These are phyloP conservation scores for Aspergillus fijiensis DNA, from an alignment of 2,329 filamentous ascomycete genomes.

Conservation along the genomic window DNA sequence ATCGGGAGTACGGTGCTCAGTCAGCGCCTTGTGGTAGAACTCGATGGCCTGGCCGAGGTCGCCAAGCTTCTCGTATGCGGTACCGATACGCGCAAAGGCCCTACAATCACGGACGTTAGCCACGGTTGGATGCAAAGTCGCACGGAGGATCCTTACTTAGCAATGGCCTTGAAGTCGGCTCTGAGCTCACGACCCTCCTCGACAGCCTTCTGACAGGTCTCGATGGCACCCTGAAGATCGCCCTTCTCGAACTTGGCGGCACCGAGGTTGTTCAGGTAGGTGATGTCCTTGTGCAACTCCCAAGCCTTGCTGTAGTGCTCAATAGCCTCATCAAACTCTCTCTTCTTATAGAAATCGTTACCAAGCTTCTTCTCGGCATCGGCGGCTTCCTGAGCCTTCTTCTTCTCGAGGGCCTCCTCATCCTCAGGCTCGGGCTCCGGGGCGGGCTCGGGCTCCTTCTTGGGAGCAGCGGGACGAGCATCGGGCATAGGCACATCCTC, in stretches of 20 bases:
- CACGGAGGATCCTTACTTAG: slow-evolving; percentile 61
- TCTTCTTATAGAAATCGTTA: slow-evolving; percentile 97
- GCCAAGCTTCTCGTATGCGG: slow-evolving; percentile 87
- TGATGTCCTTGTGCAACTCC: slow-evolving; percentile 93
- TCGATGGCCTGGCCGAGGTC: slow-evolving; percentile 77
- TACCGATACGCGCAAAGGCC: slow-evolving; percentile 90
- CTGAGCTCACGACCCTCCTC: slow-evolving; percentile 85
- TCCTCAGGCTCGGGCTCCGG: slow-evolving; percentile 69
- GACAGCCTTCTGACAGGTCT: slow-evolving; percentile 81
- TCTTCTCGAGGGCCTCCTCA: slow-evolving; percentile 78
- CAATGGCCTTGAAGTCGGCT: slow-evolving; percentile 96
- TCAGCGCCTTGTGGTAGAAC: slow-evolving; percentile 90
- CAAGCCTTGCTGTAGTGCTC: slow-evolving; percentile 92
- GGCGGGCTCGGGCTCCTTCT: slow-evolving; percentile 61
- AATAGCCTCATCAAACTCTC: slow-evolving; percentile 92
- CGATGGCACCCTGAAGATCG: slow-evolving; percentile 83
- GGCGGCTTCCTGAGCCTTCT: slow-evolving; percentile 86
- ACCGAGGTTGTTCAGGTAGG: slow-evolving; percentile 93
- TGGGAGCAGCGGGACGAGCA: slow-evolving; percentile 51
- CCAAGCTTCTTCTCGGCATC: slow-evolving; percentile 94
- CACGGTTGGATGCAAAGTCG: not conserved
- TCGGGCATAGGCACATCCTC: slow-evolving; percentile 81
- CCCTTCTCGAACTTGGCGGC: slow-evolving; percentile 96
- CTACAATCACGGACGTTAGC: slow-evolving; percentile 33
- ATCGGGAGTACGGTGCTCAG: slow-evolving; percentile 94